Base-by-base conservation (phyloP, 768 basidiomycete species). In the Pulveroboletus frians region DNA sequence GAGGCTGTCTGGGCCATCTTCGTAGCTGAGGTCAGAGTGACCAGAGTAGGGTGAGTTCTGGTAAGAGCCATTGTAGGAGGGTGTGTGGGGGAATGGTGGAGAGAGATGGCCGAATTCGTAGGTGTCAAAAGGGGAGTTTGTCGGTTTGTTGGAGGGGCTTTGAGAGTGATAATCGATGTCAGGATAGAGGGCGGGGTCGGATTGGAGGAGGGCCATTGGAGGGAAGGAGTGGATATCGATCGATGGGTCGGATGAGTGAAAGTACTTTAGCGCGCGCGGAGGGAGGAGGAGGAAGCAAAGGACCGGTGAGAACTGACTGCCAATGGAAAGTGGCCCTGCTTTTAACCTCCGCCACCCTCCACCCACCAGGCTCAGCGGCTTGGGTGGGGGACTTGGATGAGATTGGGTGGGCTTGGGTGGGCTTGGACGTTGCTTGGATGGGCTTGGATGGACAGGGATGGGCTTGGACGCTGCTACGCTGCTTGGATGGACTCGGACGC, bases 41-140 rank as follows among this genome's bases (percentile, higher is more conserved):
- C 66, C 72, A 6, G 84, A 85, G 64, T 75, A 87, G 9, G 86
- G 86, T 0, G 85, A 87, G 67, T 81, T 80, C 60, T 81, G 77
- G 71, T 83, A 83, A 5, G 83, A 85, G 47, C 78, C 78, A 63
- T 78, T 77, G 71, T 81, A 80, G 20, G 78, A 79, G 8, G 80
- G 77, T 0, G 78, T 76, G 59, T 72, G 72, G 20, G 76, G 73
- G 53, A 73, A 76, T n/a, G 70, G 69, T 5, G 73, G 63, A 39
- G 63, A 68, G 42, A 49, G 63, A 57, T 65, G 67, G 37, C 55
- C 51, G 58, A 67, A 70, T 43, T 72, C 75, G 54, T 69, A 75
- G 5, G 69, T 39, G 56, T 77, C 74, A 55, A 76, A 73, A 11
- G 62, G 64, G 15, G 66, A 56, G 37, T 14, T 50, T 2, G 57